These are phyloP conservation scores for Scedosporium dehoogii DNA, from an alignment of 2,329 filamentous ascomycete species.

Conservation along the genomic window DNA sequence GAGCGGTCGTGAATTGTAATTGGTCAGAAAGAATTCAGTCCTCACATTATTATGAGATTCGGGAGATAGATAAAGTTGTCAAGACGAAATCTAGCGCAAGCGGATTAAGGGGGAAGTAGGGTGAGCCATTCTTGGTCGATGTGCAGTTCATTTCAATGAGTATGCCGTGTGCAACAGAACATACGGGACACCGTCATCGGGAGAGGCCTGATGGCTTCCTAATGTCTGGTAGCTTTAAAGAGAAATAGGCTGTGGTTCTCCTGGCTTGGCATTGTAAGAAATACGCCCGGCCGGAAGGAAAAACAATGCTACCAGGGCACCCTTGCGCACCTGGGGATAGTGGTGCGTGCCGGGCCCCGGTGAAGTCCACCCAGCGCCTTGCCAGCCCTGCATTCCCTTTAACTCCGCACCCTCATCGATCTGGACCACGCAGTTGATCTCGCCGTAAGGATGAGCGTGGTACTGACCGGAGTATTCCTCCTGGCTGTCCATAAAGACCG, in stretches of 20 bases:
- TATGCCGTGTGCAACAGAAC: too few relatives aligned
- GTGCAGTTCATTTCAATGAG: too few relatives aligned
- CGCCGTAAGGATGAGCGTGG: slow-evolving; percentile 42
- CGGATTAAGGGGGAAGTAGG: too few relatives aligned
- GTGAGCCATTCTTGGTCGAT: too few relatives aligned
- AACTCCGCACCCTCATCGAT: slow-evolving; percentile 38
- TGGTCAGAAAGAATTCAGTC: too few relatives aligned
- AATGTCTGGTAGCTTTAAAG: slow-evolving; percentile 1
- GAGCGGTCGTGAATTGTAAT: too few relatives aligned
- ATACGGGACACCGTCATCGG: too few relatives aligned
- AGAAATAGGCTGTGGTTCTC: slow-evolving; percentile 27
- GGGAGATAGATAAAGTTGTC: too few relatives aligned
- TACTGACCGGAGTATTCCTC: slow-evolving; percentile 42
- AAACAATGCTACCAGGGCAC: slow-evolving; percentile 41
- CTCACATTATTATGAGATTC: too few relatives aligned
- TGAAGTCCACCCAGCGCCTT: slow-evolving; percentile 44
- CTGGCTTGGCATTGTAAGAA: slow-evolving; percentile 34
- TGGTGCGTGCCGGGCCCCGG: slow-evolving; percentile 46
- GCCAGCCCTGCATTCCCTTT: slow-evolving; percentile 46
- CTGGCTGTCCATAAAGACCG: slow-evolving; percentile 45
- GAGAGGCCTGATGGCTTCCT: too few relatives aligned
- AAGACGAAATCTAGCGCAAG: too few relatives aligned
- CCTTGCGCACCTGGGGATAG: slow-evolving; percentile 41
- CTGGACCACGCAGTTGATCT: slow-evolving; percentile 45
- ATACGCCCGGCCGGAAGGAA: slow-evolving; percentile 46